These are phyloP conservation scores for Pseudogymnoascus sp. DNA, from an alignment of 2,329 filamentous ascomycete species.

Conservation along the genomic window DNA sequence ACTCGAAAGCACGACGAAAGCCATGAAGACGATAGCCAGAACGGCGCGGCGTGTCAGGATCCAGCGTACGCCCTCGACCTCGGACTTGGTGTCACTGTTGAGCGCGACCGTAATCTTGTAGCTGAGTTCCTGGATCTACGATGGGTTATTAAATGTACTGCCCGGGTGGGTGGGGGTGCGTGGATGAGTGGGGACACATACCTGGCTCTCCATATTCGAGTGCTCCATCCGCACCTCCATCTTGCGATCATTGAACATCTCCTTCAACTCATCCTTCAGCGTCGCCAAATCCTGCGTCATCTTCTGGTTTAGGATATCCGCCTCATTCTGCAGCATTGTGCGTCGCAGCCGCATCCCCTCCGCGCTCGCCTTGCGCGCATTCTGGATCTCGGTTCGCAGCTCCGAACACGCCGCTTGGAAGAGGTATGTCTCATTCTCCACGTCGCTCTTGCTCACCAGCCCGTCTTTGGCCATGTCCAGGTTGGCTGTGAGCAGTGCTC, in stretches of 20 bases:
- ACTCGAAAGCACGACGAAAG: constrained; percentile 52
- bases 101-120: constrained; percentile 91
- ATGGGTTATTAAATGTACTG: constrained; percentile 17
- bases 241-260: constrained; percentile 92
- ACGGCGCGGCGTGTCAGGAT: constrained; percentile 62
- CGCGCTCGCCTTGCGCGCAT: constrained; percentile 67
- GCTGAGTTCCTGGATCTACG: constrained; percentile 81
- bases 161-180: too few species aligned
- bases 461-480: constrained; percentile 73
- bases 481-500: constrained; percentile 69
- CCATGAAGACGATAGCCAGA: constrained; percentile 61
- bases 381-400: constrained; percentile 77
- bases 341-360: constrained; percentile 79
- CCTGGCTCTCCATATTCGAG: constrained; percentile 72
- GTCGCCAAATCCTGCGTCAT: constrained; percentile 75
- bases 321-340: constrained; percentile 83
- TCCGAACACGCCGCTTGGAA: constrained; percentile 93
- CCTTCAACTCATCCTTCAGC: constrained; percentile 86
- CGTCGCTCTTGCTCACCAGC: constrained; percentile 82
- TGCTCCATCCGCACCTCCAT: constrained; percentile 89
- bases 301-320: constrained; percentile 83
- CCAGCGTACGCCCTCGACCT: constrained; percentile 90
- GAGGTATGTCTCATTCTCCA: constrained; percentile 91
- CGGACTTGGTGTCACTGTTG: constrained; percentile 83
- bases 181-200: constrained; percentile 36